These are phyloP conservation scores for Camptophora hylomeconis DNA, from an alignment of 2,329 filamentous ascomycete species.

Conservation along the genomic window DNA sequence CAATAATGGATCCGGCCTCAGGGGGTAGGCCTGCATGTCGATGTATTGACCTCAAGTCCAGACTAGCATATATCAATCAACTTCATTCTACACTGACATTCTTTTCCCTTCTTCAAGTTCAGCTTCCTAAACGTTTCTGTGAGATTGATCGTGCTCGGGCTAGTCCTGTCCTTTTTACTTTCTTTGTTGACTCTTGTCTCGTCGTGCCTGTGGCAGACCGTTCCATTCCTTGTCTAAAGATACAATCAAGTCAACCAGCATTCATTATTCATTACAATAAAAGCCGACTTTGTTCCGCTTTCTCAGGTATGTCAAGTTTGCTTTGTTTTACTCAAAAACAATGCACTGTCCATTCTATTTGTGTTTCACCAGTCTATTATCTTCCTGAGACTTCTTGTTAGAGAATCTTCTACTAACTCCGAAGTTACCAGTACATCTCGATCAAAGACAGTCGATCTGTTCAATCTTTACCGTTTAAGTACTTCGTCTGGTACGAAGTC, in stretches of 20 bases:
- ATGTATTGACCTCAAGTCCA: too few relatives aligned
- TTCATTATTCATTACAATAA: constrained; percentile 4
- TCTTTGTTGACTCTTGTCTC: constrained; percentile 11
- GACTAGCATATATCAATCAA: too few relatives aligned
- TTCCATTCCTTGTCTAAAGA: constrained; percentile 9
- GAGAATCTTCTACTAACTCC: background rate
- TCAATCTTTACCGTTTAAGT: constrained; percentile 1
- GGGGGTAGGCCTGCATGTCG: too few relatives aligned
- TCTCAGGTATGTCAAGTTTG: background rate
- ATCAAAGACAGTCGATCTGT: constrained; percentile 3
- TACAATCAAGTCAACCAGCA: constrained; percentile 9
- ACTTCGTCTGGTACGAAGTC: constrained; percentile 7
- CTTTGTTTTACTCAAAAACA: constrained; percentile 2
- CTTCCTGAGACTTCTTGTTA: background rate
- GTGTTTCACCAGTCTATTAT: background rate
- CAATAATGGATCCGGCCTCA: too few relatives aligned
- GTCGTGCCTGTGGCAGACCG: constrained; percentile 15
- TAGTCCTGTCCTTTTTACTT: constrained; percentile 8
- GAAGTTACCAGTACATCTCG: constrained; percentile 2
- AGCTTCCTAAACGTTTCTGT: constrained; percentile 2
- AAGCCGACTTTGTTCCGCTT: constrained; percentile 2
- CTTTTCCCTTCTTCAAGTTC: constrained; percentile 6
- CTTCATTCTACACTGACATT: background rate
- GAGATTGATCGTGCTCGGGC: constrained; percentile 2
- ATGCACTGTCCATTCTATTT: background rate